phyloP scores from a whole-genome alignment of 208 protist genomes.

The Blechomonas ayalai region DNA sequence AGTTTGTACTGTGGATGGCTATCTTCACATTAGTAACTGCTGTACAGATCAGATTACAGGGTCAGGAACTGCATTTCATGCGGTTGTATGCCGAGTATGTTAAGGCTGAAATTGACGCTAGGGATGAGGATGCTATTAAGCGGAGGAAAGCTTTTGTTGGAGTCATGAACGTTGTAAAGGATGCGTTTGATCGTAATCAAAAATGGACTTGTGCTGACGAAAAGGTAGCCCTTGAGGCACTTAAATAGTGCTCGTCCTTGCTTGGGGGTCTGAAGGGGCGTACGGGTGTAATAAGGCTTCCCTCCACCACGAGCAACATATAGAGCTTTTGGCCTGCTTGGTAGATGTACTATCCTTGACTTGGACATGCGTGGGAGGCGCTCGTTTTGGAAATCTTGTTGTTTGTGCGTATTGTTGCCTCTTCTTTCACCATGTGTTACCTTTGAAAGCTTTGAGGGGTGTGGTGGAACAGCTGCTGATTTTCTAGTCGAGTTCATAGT shows the following conservation, averaged over 20 bases:
- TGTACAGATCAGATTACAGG: slow-evolving; percentile 66
- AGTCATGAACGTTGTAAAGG: slow-evolving; percentile 70
- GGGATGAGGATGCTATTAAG: slow-evolving; percentile 74
- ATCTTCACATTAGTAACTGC: slow-evolving; percentile 60
- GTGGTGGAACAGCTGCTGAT: slow-evolving; percentile 2
- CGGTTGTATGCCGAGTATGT: slow-evolving; percentile 67
- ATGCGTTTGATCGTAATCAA: slow-evolving; percentile 72
- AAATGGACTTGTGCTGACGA: slow-evolving; percentile 59
- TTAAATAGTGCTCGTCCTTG: too few relatives aligned
- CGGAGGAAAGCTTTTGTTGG: slow-evolving; percentile 66
- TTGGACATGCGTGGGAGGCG: not conserved
- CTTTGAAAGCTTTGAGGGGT: too few relatives aligned
- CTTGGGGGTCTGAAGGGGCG: too few relatives aligned
- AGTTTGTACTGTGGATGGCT: slow-evolving; percentile 72
- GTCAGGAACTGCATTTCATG: slow-evolving; percentile 76
- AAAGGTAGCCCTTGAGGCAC: slow-evolving; percentile 14
- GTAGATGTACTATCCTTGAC: not conserved
- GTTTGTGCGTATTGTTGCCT: slow-evolving; percentile 1
- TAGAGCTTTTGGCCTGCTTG: too few relatives aligned
- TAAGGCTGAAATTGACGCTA: slow-evolving; percentile 59
- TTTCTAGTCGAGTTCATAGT: not conserved
- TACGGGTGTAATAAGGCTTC: too few relatives aligned
- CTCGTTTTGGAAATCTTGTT: not conserved
- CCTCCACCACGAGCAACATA: too few relatives aligned
- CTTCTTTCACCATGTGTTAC: slow-evolving; percentile 1